A percentile compares a stretch with the other conserved stretches of the same genome.
phyloP scores from a whole-genome alignment of 1,139 yeast genomes.

The Kodamaea anthophila region DNA sequence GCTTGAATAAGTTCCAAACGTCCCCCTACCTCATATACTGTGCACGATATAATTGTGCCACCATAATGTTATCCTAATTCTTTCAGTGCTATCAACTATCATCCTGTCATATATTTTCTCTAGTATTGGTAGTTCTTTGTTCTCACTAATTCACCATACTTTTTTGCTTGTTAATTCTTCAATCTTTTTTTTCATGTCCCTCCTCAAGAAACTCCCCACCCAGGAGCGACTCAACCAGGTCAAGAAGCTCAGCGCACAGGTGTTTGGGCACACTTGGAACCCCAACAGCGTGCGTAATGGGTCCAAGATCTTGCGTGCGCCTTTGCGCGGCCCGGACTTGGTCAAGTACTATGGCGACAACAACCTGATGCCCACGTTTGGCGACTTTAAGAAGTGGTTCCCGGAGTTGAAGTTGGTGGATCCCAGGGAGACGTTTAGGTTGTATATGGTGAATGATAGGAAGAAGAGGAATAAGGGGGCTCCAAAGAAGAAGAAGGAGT shows the following conservation, averaged over 20 bases:
- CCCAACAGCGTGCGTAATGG: constrained; percentile 73
- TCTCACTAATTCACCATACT: no score
- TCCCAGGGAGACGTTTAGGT: constrained; percentile 67
- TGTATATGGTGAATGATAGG: constrained; percentile 58
- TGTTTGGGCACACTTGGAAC: constrained; percentile 52
- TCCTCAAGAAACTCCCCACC: constrained; percentile 20
- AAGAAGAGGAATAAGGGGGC: constrained; percentile 92
- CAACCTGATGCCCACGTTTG: constrained; percentile 54
- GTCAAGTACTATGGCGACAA: constrained; percentile 74
- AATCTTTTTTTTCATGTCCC: constrained; percentile 9
- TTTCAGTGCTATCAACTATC: no score
- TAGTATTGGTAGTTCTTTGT: no score
- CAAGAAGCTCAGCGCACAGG: constrained; percentile 50
- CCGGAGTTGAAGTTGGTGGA: constrained; percentile 59
- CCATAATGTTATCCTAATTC: no score
- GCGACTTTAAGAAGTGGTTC: constrained; percentile 51
- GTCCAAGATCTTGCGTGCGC: constrained; percentile 63
- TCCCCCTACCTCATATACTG: no score
- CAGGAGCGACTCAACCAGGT: constrained; percentile 48
- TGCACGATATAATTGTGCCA: no score
- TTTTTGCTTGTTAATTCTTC: no score
- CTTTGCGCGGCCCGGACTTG: constrained; percentile 69
- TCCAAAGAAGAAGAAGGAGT: constrained; percentile 59
- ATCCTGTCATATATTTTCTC: no score
- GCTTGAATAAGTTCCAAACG: no score